These are phyloP conservation scores for Drosera spatulata DNA, from an alignment of 179 eudicot genomes.

Conservation along the genomic window DNA sequence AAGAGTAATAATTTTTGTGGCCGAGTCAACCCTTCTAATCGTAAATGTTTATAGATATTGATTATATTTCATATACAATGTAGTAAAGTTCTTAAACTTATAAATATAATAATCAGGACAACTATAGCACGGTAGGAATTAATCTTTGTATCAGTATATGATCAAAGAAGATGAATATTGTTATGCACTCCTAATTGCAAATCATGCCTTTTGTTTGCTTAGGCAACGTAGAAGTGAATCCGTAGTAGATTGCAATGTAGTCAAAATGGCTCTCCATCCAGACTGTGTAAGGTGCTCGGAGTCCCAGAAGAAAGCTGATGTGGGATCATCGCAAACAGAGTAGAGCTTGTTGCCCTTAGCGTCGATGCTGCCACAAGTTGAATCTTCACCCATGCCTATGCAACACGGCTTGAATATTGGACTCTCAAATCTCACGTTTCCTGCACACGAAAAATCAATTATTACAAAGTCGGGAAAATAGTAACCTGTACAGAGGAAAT, in stretches of 20 bases:
- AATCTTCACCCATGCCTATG: background rate
- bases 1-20: too few species aligned
- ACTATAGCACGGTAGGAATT: too few species aligned
- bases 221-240: background rate
- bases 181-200: too few species aligned
- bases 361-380: background rate
- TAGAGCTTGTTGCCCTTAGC: background rate
- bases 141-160: too few species aligned
- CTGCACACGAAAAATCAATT: background rate
- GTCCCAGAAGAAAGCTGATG: background rate
- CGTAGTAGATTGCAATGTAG: background rate
- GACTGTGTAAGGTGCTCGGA: background rate
- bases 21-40: too few species aligned
- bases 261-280: background rate
- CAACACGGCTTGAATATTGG: constrained; percentile 2
- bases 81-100: too few species aligned
- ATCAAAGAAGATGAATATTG: too few species aligned
- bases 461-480: background rate
- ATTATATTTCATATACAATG: too few species aligned
- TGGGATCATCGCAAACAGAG: background rate
- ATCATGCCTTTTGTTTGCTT: background rate
- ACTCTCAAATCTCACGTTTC: background rate
- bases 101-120: too few species aligned
- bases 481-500: too few species aligned
- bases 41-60: too few species aligned